These are phyloP conservation scores for Salix dunnii DNA, from an alignment of 345 rosid genomes.

Conservation along the genomic window DNA sequence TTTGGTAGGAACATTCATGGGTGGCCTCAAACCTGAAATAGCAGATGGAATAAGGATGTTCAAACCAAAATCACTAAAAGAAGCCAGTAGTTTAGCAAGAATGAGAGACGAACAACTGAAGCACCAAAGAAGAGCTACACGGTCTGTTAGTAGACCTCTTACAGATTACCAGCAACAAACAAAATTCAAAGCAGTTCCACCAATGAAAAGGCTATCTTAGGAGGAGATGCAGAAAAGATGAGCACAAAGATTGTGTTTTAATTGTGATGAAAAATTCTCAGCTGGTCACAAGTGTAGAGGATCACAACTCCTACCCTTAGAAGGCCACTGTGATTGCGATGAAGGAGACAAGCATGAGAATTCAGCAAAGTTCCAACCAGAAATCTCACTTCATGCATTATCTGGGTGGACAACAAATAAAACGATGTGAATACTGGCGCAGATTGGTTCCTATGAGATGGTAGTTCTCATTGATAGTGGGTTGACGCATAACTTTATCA, in stretches of 20 bases:
- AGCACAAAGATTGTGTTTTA: too few species aligned
- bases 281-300: too few species aligned
- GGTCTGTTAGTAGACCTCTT: too few species aligned
- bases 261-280: too few species aligned
- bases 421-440: neutral
- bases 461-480: neutral
- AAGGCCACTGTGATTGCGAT: accelerated
- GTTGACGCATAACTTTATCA: neutral
- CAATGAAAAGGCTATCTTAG: too few species aligned
- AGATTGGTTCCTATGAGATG: neutral
- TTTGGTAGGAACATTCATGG: neutral
- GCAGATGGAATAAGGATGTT: neutral
- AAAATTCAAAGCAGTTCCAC: too few species aligned
- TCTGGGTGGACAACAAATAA: neutral
- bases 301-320: accelerated
- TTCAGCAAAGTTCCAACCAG: accelerated
- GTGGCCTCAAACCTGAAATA: neutral
- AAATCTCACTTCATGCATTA: neutral
- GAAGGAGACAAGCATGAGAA: too few species aligned
- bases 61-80: neutral
- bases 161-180: accelerated
- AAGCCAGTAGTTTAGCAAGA: neutral
- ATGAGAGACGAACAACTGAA: neutral
- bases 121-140: too few species aligned
- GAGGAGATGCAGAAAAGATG: too few species aligned